These are phyloP conservation scores for Fragaria nilgerrensis DNA, from an alignment of 306 rosid genomes.

Conservation along the genomic window DNA sequence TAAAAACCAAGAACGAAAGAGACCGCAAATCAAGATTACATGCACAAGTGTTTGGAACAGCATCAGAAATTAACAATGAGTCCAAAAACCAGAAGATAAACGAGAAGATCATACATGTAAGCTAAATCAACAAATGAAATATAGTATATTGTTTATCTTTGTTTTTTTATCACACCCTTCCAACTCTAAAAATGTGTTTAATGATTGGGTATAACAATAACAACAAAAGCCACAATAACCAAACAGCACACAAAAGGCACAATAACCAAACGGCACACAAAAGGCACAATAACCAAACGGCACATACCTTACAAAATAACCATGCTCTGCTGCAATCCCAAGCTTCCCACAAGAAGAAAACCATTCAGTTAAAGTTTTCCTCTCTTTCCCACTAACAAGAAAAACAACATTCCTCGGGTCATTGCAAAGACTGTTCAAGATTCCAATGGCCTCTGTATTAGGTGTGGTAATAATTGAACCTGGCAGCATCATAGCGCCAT, in stretches of 20 bases:
- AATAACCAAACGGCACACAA: background rate
- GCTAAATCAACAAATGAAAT: background rate
- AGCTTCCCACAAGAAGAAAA: conserved; percentile 71
- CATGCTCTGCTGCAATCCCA: conserved; percentile 89
- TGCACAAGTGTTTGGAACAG: conserved; percentile 1
- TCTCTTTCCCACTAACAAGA: conserved; percentile 83
- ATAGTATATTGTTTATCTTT: background rate
- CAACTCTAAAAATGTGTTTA: background rate
- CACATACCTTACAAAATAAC: conserved; percentile 71
- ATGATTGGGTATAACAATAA: background rate
- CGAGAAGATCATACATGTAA: background rate
- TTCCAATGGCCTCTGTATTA: conserved; percentile 55
- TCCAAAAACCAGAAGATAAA: background rate
- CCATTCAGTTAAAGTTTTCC: conserved; percentile 63
- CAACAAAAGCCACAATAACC: background rate
- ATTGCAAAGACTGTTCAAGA: conserved; percentile 66
- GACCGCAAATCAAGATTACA: background rate
- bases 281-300: background rate
- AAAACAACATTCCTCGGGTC: conserved; percentile 73
- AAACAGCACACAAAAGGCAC: too few relatives aligned
- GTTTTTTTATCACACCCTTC: background rate
- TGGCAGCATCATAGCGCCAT: conserved; percentile 62
- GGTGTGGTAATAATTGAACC: conserved; percentile 68
- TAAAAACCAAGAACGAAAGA: background rate
- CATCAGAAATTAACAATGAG: background rate